Base-by-base conservation (phyloP, 129 eudicot genomes). In the Tanacetum coccineum region DNA sequence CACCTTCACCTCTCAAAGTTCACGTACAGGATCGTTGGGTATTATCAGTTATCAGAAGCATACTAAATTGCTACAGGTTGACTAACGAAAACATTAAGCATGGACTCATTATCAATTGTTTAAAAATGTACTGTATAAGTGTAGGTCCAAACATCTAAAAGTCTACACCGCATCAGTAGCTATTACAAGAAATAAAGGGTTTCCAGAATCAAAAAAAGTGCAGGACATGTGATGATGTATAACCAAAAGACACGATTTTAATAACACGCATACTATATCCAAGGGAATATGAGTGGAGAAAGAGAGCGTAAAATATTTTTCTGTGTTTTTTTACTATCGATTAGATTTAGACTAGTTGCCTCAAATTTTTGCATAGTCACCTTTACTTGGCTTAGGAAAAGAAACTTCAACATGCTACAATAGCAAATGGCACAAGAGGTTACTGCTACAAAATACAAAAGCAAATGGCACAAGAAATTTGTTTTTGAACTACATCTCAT, bases 91-190 rank as follows among this genome's bases (percentile, higher is more conserved):
- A 12, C 14, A 66, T 62, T 59, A 50, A 80, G 70, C 64, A 74
- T 25, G 48, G 91, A 69, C 44, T 82, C 86, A 54, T 82, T 84
- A 79, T 88, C 96, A 58, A 89, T 88, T 52, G 73, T 54, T 78
- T 88, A 80, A 71, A 85, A 80, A 5, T 74, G 82, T n/a, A n/a
- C n/a, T n/a, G n/a, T 21, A 63, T 59, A 1, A 85, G 85, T 40
- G 81, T 84, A 67, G 88, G 73, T 73, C 91, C 96, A 36, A 66
- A 78, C 79, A 57, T 84, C 85, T 56, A 75, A 68, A 32, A 87
- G 77, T 88, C 70, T 91, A 88, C 10, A 88, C 95, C 39, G 84
- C 77, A 80, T 87, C 91, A 70, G 84, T 76, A 42, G 80, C 95
- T 87, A 79, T 62, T 44, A 40, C 74, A 74, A 39, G 3, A 54